These are phyloP conservation scores for Alternaria viburni DNA, from an alignment of 2,329 filamentous ascomycete species.

Conservation along the genomic window DNA sequence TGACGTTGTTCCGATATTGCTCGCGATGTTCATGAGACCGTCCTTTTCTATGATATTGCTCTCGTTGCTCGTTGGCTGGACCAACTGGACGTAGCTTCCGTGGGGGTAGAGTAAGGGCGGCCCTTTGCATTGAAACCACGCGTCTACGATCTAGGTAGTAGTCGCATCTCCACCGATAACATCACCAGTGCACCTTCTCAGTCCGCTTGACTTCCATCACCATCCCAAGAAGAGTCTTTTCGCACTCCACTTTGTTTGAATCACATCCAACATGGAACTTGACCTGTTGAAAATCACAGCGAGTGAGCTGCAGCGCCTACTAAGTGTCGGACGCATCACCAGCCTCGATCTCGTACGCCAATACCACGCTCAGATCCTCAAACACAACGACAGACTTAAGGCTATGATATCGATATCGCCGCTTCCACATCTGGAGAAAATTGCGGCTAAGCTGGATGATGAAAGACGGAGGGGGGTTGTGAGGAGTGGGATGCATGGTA, in stretches of 20 bases:
- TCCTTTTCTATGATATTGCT: no score
- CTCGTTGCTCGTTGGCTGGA: no score
- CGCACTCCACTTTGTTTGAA: accelerated
- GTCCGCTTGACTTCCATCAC: no score
- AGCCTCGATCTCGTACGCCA: background rate
- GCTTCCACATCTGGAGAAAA: background rate
- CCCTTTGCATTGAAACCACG: background rate
- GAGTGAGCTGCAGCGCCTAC: background rate
- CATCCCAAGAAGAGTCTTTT: accelerated
- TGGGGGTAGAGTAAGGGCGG: background rate
- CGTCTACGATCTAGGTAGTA: no score
- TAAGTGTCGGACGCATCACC: accelerated
- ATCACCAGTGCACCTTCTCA: no score
- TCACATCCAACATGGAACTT: background rate
- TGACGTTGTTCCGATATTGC: no score
- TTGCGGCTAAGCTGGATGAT: background rate
- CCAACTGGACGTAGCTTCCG: background rate
- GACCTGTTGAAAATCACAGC: background rate
- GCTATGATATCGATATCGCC: background rate
- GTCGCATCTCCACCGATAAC: background rate
- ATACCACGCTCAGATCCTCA: background rate
- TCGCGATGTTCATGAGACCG: no score
- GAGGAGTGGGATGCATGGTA: background rate
- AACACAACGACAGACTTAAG: background rate
- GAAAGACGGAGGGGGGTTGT: background rate